Percentiles rank a stretch among this genome's conserved stretches.
Conservation (phyloP, 2,329 filamentous ascomycete genomes). For the Fusarium protoensiforme region DNA sequence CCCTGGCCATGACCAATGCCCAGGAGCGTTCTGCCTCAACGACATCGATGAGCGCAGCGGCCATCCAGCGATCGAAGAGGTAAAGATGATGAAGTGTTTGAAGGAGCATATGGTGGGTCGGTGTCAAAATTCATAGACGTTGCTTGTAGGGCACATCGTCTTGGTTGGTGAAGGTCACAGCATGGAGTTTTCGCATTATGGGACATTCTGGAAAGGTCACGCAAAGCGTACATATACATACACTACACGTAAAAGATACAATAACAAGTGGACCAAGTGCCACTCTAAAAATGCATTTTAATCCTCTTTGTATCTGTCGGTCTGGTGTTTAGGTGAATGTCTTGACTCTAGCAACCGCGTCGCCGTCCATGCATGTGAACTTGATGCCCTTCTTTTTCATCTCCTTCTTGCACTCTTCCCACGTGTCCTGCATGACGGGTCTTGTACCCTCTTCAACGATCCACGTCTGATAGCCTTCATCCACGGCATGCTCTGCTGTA, state of each 20-base stretch:
- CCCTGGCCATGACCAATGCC: slow-evolving; percentile 62
- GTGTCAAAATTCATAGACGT: slow-evolving; percentile 30
- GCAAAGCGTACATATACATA: slow-evolving; percentile 38
- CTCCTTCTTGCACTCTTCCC: slow-evolving; percentile 65
- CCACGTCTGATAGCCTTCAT: slow-evolving; percentile 80
- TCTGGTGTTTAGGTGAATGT: slow-evolving; percentile 4
- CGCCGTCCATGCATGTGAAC: slow-evolving; percentile 60
- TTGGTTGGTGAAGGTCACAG: slow-evolving; percentile 34
- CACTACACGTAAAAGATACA: slow-evolving; percentile 27
- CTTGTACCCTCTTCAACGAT: slow-evolving; percentile 83
- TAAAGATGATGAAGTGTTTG: slow-evolving; percentile 29
- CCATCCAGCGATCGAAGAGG: slow-evolving; percentile 49
- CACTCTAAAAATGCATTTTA: slow-evolving; percentile 32
- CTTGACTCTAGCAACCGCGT: slow-evolving; percentile 38
- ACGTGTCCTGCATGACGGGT: slow-evolving; percentile 72
- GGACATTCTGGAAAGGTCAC: slow-evolving; percentile 41
- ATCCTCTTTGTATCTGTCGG: background rate
- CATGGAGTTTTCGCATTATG: slow-evolving; percentile 45
- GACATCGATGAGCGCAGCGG: slow-evolving; percentile 48
- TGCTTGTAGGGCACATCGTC: slow-evolving; percentile 31
- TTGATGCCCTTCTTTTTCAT: slow-evolving; percentile 69
- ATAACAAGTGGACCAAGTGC: slow-evolving; percentile 25
- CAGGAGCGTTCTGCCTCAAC: slow-evolving; percentile 46
- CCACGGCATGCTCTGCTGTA: slow-evolving; percentile 81
- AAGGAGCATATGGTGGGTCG: slow-evolving; percentile 7